A percentile compares a stretch with the other conserved stretches of the same genome.
phyloP scores from a whole-genome alignment of 345 rosid genomes.

The Nephelium lappaceum region DNA sequence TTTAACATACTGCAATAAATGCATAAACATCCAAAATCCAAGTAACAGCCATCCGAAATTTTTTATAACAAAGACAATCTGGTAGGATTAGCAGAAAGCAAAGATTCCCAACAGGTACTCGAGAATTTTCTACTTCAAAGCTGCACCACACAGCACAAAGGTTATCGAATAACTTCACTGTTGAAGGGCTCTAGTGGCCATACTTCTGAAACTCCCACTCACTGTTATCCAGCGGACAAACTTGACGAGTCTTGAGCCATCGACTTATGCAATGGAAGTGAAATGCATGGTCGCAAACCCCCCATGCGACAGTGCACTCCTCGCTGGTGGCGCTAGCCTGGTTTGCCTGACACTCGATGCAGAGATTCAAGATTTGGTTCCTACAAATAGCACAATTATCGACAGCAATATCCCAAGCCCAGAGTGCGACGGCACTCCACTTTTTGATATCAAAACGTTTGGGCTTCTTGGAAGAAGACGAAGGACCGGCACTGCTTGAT shows the following conservation, averaged over 20 bases:
- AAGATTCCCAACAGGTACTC: not conserved
- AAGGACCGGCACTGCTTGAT: conserved; percentile 51
- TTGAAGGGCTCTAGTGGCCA: conserved; percentile 65
- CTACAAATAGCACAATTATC: conserved; percentile 98
- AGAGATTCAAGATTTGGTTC: conserved; percentile 95
- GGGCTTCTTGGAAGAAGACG: conserved; percentile 69
- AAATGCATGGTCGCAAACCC: conserved; percentile 96
- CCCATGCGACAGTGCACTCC: conserved; percentile 99
- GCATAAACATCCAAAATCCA: conserved; percentile 1
- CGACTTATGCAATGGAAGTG: conserved; percentile 99
- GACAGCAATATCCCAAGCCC: conserved; percentile 98
- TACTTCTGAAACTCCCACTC: conserved; percentile 99
- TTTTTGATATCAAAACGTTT: conserved; percentile 89
- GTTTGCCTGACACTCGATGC: conserved; percentile 95
- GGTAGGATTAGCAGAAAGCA: not conserved
- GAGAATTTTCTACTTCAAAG: not conserved
- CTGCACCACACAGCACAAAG: not conserved
- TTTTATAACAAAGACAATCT: not conserved
- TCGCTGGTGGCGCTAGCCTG: conserved; percentile 94
- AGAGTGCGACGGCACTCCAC: conserved; percentile 95
- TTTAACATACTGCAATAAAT: conserved; percentile 5
- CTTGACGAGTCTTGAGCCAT: conserved; percentile 99
- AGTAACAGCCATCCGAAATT: conserved; percentile 12
- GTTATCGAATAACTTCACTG: not conserved
- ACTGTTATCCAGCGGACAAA: conserved; percentile 94